Evolutionary conservation across 1,284 basidiomycete species (phyloP).

Genomic region (Takashimella tepidaria): DNA sequence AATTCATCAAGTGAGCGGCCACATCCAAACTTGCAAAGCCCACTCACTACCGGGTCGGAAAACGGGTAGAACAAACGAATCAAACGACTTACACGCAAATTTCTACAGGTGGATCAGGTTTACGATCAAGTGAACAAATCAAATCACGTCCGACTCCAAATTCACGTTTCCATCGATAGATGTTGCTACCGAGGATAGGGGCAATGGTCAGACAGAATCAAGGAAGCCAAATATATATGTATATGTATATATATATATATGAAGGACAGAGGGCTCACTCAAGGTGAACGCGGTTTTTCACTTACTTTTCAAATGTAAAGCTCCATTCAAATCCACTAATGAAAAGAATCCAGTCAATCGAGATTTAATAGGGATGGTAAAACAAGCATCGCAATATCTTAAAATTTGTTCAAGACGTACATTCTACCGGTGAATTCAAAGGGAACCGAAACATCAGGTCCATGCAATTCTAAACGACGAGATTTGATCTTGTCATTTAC

Average conservation of each 20-base stretch:
- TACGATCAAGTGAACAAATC: slow-evolving; percentile 42
- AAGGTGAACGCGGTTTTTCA: not conserved
- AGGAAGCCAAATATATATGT: too few species aligned
- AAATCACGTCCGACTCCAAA: slow-evolving; percentile 37
- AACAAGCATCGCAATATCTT: not conserved
- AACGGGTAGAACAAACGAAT: too few species aligned
- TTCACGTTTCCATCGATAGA: slow-evolving; percentile 42
- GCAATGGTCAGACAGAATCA: too few species aligned
- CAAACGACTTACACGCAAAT: slow-evolving; percentile 40
- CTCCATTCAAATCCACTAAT: slow-evolving; percentile 36
- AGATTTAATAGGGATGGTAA: too few species aligned
- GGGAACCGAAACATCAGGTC: slow-evolving; percentile 39
- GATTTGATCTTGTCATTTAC: slow-evolving; percentile 31
- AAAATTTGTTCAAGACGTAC: slow-evolving; percentile 23
- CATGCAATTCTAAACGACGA: slow-evolving; percentile 41
- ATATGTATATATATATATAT: too few species aligned
- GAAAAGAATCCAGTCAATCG: not conserved
- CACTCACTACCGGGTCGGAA: too few species aligned
- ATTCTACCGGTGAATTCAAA: slow-evolving; percentile 41
- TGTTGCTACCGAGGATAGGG: slow-evolving; percentile 25
- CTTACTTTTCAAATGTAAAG: slow-evolving; percentile 42
- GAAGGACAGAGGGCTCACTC: not conserved
- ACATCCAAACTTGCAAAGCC: not conserved
- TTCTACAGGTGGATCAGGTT: slow-evolving; percentile 44
- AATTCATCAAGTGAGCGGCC: too few species aligned